Evolutionary conservation across 2,329 filamentous ascomycete genomes (phyloP), one percentile per base, ranked within the genome.

Genomic region (Cordyceps sp.): DNA sequence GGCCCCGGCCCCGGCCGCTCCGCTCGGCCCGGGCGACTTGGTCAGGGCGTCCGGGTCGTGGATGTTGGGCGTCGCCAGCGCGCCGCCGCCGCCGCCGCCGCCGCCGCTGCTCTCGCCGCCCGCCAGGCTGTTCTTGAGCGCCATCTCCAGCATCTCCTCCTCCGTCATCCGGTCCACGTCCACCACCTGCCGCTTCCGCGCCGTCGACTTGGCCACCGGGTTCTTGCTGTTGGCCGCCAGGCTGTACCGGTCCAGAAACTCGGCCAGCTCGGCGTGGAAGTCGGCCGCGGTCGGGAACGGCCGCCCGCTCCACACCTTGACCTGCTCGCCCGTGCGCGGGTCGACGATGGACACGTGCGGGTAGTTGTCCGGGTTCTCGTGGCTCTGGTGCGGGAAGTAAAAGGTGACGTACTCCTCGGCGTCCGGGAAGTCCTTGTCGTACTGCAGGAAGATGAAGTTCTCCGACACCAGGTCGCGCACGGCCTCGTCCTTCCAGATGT

Each of bases 161-260:
- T 98, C 90, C 0, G 84, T 93, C 78, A 98, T 88, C 25, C 80
- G 74, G 36, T 80, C 79, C 2, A 94, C 71, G 41, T 88, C 82
- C 33, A 81, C 65, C 32, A 71, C 64, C 48, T 78, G 77, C 29
- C 70, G 62, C 34, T 67, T 66, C 47, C 84, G 79, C 4, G 75
- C 66, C 20, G 48, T 45, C 13, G 52, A 34, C 49, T 74, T 79
- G 17, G 84, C 78, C 5, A 98, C 84, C 0, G 90, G 90, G 48
- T 98, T 98, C 59, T 92, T 93, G 50, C 79, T 88, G 46, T 83
- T 78, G 28, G 73, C 72, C 20, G 80, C 83, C 31, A 98, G 63
- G 49, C 86, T 94, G 59, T 96, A 98, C 17, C 90, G 74, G 49
- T 96, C 90, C n/a, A 98, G 69, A 45, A 98, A 98, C 54, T 96